A percentile compares a stretch with the other conserved stretches of the same genome.
These are phyloP conservation scores for Rosa persica DNA, from an alignment of 306 rosid genomes.

Conservation along the genomic window DNA sequence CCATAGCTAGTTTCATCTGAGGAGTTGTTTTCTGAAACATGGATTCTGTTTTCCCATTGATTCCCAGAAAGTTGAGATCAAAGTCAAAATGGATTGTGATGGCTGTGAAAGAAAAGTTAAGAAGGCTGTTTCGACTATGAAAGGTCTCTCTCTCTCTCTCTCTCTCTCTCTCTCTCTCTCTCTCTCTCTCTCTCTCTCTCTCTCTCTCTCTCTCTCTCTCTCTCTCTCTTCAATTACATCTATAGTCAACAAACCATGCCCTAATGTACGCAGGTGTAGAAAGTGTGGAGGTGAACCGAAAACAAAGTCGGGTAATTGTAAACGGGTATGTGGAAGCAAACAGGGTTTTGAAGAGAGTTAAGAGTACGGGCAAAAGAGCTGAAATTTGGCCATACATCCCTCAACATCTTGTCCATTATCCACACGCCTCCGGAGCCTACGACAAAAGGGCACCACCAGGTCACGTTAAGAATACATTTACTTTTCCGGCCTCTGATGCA, in stretches of 20 bases:
- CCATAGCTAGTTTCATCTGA: not conserved
- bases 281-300: conserved; percentile 80
- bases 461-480: conserved; percentile 47
- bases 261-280: conserved; percentile 49
- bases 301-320: conserved; percentile 66
- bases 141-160: too few relatives aligned
- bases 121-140: conserved; percentile 47
- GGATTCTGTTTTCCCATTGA: conserved; percentile 2
- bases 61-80: conserved; percentile 74
- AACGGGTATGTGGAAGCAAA: conserved; percentile 79
- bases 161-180: too few relatives aligned
- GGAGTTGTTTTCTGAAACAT: not conserved
- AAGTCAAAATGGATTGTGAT: conserved; percentile 92
- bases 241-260: too few relatives aligned
- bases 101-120: conserved; percentile 86
- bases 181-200: too few relatives aligned
- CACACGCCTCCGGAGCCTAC: conserved; percentile 60
- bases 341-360: conserved; percentile 73
- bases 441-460: conserved; percentile 86
- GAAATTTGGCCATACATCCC: conserved; percentile 94
- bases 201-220: too few relatives aligned
- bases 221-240: too few relatives aligned
- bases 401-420: conserved; percentile 65
- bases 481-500: conserved; percentile 37
- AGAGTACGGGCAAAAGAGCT: conserved; percentile 66